Evolutionary conservation across 148 eudicot genomes (phyloP).

Genomic region (Vaccinium corymbosum): DNA sequence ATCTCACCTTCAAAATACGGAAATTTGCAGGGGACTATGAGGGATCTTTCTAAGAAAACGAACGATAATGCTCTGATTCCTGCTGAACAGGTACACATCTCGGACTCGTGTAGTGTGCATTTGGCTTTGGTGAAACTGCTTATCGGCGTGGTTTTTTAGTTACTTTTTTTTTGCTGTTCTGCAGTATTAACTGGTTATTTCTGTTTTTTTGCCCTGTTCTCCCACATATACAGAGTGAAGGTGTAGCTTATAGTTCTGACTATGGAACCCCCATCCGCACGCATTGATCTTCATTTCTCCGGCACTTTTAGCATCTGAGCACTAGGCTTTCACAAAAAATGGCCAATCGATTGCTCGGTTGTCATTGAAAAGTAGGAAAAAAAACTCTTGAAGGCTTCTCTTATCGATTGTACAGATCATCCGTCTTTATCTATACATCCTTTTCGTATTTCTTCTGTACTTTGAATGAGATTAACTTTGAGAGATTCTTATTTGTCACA

Average conservation of each 20-base stretch:
- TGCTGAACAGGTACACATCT: constrained; percentile 26
- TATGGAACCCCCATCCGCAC: constrained; percentile 18
- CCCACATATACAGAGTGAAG: constrained; percentile 13
- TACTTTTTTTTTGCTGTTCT: not conserved
- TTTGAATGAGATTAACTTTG: constrained; percentile 2
- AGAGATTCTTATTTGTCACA: not conserved
- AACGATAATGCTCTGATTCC: constrained; percentile 15
- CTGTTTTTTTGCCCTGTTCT: not conserved
- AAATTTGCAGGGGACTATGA: constrained; percentile 46
- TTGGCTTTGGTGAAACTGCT: not conserved
- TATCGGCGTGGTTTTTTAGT: not conserved
- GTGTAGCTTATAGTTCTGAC: constrained; percentile 5
- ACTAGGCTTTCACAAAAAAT: not conserved
- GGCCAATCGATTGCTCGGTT: not conserved
- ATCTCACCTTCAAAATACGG: constrained; percentile 11
- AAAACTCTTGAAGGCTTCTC: not conserved
- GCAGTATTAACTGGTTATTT: not conserved
- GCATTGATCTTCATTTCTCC: constrained; percentile 12
- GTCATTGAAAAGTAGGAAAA: not conserved
- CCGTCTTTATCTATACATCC: not conserved
- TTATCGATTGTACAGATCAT: constrained; percentile 13
- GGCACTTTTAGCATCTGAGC: constrained; percentile 12
- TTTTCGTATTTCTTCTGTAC: not conserved
- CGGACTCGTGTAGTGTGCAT: not conserved
- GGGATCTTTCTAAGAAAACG: constrained; percentile 50